A percentile compares a stretch with the other conserved stretches of the same genome.
Conservation (phyloP, 768 basidiomycete genomes). For the Thelephora ganbajun region DNA sequence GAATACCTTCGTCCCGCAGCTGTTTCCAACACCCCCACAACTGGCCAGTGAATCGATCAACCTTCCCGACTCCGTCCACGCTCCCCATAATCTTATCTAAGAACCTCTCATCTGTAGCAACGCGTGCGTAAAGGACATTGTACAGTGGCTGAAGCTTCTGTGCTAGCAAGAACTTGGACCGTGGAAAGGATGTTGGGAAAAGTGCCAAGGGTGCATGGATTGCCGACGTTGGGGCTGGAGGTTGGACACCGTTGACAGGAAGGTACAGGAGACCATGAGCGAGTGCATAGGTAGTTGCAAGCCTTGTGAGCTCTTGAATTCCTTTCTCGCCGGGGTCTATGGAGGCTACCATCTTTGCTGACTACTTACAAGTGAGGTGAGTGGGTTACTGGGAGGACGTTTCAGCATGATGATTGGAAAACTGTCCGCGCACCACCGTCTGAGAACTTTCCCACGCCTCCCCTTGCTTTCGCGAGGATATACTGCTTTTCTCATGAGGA, state of each 20-base stretch:
- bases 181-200: constrained; percentile 79
- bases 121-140: constrained; percentile 73
- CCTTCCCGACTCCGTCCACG: constrained; percentile 58
- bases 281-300: constrained; percentile 74
- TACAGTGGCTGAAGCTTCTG: constrained; percentile 59
- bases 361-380: no score
- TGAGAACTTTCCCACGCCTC: no score
- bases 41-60: constrained; percentile 76
- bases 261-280: constrained; percentile 79
- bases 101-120: constrained; percentile 69
- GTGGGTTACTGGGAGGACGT: no score
- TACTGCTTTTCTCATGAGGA: no score
- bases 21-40: constrained; percentile 81
- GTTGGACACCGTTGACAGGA: constrained; percentile 31
- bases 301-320: constrained; percentile 40
- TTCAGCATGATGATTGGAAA: no score
- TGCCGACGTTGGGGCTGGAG: constrained; percentile 48
- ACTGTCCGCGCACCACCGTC: no score
- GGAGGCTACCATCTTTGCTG: no score
- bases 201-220: constrained; percentile 87
- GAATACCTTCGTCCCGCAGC: constrained; percentile 48
- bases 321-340: constrained; percentile 23
- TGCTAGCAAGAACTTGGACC: constrained; percentile 51
- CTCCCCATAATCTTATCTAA: constrained; percentile 78
- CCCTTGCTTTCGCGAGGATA: no score